Percentiles rank a stretch among this genome's conserved stretches.
phyloP scores from a whole-genome alignment of 176 grass and related monocot species.

The Oryza coarctata region DNA sequence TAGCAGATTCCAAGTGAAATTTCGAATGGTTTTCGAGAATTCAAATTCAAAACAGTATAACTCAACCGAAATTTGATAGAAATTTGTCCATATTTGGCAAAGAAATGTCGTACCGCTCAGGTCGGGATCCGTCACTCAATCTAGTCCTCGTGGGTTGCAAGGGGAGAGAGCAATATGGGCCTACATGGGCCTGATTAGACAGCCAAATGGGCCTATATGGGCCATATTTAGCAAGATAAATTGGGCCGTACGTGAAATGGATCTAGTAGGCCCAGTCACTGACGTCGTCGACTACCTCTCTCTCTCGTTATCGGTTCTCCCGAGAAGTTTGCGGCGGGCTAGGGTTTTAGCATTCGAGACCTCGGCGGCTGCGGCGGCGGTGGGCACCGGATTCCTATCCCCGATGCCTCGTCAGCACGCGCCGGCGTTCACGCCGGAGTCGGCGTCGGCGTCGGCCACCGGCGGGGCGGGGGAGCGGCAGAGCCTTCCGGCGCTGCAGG shows the following conservation, averaged over 20 bases:
- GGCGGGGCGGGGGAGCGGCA: conserved; percentile 40
- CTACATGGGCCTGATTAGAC: no score
- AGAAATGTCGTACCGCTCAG: no score
- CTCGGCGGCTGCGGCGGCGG: not conserved
- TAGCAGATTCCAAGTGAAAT: no score
- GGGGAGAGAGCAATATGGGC: no score
- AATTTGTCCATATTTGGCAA: no score
- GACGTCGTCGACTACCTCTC: not conserved
- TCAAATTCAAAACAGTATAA: no score
- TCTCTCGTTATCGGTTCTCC: not conserved
- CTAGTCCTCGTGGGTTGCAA: no score
- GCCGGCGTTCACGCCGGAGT: conserved; percentile 67
- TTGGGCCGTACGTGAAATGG: not conserved
- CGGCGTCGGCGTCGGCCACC: conserved; percentile 44
- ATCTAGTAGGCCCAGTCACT: not conserved
- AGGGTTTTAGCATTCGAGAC: not conserved
- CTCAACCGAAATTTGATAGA: no score
- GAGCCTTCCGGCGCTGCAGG: conserved; percentile 72
- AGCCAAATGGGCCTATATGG: no score
- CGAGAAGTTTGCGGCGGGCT: not conserved
- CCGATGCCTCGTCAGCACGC: conserved; percentile 48
- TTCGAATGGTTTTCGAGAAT: no score
- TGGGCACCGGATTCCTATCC: not conserved
- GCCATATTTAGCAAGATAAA: no score
- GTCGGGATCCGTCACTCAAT: no score